Evolutionary conservation across 75 land plant species (phyloP), one percentile per base, ranked within the genome.

Genomic region (Isoetes taiwanensis): DNA sequence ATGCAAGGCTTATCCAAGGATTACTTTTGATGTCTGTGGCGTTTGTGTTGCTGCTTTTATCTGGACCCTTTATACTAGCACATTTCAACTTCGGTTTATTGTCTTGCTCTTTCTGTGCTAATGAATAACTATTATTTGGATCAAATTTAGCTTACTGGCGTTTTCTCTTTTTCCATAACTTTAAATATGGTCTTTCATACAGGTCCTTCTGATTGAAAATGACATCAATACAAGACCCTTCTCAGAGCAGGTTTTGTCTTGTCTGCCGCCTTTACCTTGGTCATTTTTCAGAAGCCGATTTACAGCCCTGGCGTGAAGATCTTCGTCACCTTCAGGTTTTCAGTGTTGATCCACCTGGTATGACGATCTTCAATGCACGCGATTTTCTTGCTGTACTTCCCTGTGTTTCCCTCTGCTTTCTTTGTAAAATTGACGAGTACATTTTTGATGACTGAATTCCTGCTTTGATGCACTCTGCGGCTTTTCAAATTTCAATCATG

Each of bases 261-360:
- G 98, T 59, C 67, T 93, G 69, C 98, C 98, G 31, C 98, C 98
- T 32, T 69, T 93, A 33, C 98, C 98, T 9, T 93, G 98, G 98
- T 71, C 85, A 12, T 73, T 93, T 29, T 40, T 46, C 78, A 41
- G 83, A 75, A 56, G 96, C 86, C 31, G 26, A 81, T 40, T 43
- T 74, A 11, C n/a, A n/a, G n/a, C 65, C 79, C 23, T 55, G 68
- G 34, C 76, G 98, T 57, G 63, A 75, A 59, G 96, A 93, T 74
- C 52, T 93, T 30, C 78, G 96, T 12, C 77, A 81, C 62, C 4
- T 84, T 14, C 73, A 81, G 31, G 85, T 81, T 11, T 93, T 87
- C 57, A 93, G 98, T 74, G 98, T 93, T 37, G 98, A 93, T 41
- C 98, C 98, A 39, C 84, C 84, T 57, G 98, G 98, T 88, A 63